A percentile compares a stretch with the other conserved stretches of the same genome.
Evolutionary conservation across 1,284 basidiomycete genomes (phyloP).

Genomic region (Pseudozyma thailandica): DNA sequence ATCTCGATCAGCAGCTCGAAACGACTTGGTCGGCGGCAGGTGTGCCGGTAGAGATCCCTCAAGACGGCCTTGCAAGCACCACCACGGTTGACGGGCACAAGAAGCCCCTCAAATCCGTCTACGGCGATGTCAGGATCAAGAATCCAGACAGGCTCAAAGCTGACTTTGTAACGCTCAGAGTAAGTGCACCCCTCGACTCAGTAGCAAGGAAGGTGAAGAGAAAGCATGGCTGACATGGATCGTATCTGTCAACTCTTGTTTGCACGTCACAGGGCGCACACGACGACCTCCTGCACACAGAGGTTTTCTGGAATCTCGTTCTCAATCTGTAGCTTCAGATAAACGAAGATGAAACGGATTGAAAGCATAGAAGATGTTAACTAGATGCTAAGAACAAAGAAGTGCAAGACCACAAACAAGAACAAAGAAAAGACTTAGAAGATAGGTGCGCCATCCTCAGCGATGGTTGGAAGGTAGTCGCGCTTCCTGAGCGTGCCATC

Average conservation of each 20-base stretch:
- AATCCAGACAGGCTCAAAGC: slow-evolving; percentile 11
- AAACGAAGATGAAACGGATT: background rate
- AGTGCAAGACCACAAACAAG: too few relatives aligned
- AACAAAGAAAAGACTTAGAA: slow-evolving; percentile 20
- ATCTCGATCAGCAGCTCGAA: slow-evolving; percentile 15
- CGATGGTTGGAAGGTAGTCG: background rate
- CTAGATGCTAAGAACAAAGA: too few relatives aligned
- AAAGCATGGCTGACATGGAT: background rate
- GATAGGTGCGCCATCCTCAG: slow-evolving; percentile 8
- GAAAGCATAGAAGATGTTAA: background rate
- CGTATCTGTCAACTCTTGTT: background rate
- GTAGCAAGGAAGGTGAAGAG: background rate
- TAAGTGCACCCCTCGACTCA: slow-evolving; percentile 6
- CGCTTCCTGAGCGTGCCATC: background rate
- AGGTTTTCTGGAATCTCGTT: slow-evolving; percentile 35
- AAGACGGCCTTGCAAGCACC: slow-evolving; percentile 24
- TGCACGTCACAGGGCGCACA: slow-evolving; percentile 24
- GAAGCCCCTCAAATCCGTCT: slow-evolving; percentile 17
- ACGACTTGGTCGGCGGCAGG: background rate
- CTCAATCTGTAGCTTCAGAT: slow-evolving; percentile 8
- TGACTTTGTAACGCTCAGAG: slow-evolving; percentile 21
- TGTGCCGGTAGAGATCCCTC: slow-evolving; percentile 13
- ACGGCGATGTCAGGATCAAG: slow-evolving; percentile 13
- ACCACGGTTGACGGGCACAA: slow-evolving; percentile 24
- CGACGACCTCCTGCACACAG: slow-evolving; percentile 33